phyloP scores from a whole-genome alignment of 345 rosid genomes.

The Gossypium sturtianum region DNA sequence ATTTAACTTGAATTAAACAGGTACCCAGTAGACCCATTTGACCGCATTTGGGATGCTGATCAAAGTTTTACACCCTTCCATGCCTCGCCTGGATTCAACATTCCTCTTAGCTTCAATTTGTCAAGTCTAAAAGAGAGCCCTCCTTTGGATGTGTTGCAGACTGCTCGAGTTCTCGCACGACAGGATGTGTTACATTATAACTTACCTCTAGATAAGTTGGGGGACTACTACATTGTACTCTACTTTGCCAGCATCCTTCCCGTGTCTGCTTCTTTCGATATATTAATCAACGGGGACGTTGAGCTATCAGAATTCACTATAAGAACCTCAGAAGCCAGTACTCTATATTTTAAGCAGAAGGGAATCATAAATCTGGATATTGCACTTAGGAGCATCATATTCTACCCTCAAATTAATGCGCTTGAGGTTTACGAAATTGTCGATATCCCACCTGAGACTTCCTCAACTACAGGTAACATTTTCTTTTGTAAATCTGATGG shows the following conservation, averaged over 20 bases:
- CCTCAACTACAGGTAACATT: slow-evolving; percentile 75
- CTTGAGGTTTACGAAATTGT: slow-evolving; percentile 65
- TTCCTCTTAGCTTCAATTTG: slow-evolving; percentile 25
- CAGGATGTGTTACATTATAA: slow-evolving; percentile 51
- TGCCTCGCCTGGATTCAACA: slow-evolving; percentile 39
- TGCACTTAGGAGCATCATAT: slow-evolving; percentile 47
- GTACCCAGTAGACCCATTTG: slow-evolving; percentile 79
- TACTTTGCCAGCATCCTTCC: slow-evolving; percentile 82
- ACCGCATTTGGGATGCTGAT: slow-evolving; percentile 89
- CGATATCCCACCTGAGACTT: slow-evolving; percentile 61
- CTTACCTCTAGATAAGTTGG: slow-evolving; percentile 39
- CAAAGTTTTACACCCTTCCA: slow-evolving; percentile 55
- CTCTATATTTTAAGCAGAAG: slow-evolving; percentile 42
- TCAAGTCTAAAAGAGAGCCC: slow-evolving; percentile 53
- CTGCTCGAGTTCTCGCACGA: slow-evolving; percentile 62
- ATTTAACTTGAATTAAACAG: slow-evolving; percentile 28
- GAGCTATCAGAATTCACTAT: slow-evolving; percentile 47
- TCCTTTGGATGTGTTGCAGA: slow-evolving; percentile 67
- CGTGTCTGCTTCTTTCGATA: slow-evolving; percentile 61
- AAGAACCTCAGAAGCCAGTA: slow-evolving; percentile 36
- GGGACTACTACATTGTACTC: slow-evolving; percentile 66
- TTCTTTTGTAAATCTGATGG: background rate
- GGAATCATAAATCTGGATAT: slow-evolving; percentile 51
- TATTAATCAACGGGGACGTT: slow-evolving; percentile 50
- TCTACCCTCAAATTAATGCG: slow-evolving; percentile 66